phyloP scores from a whole-genome alignment of 768 basidiomycete species.

The Podaxis sp. region DNA sequence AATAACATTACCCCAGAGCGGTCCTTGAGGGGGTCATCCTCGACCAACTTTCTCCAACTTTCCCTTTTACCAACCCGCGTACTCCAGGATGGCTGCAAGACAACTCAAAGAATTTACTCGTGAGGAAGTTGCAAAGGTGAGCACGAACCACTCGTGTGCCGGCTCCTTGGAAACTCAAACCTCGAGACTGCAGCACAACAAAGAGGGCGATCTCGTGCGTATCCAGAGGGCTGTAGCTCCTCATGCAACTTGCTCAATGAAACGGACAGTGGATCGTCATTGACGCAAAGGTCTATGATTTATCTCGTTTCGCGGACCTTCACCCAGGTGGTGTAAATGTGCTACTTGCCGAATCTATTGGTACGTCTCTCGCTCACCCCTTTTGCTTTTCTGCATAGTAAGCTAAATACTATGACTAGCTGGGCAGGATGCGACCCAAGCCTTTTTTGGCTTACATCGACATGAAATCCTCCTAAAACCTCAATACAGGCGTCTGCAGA shows the following conservation, averaged over 20 bases:
- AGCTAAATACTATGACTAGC: conserved; percentile 35
- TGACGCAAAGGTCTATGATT: conserved; percentile 79
- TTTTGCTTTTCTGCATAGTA: neutral
- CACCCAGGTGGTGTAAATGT: conserved; percentile 87
- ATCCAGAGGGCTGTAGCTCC: neutral
- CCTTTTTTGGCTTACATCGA: conserved; percentile 33
- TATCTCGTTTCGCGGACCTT: conserved; percentile 77
- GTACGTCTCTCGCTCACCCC: conserved; percentile 35
- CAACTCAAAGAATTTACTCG: conserved; percentile 40
- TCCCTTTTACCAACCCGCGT: neutral
- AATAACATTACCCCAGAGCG: neutral
- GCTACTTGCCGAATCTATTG: conserved; percentile 62
- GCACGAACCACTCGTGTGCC: conserved; percentile 13
- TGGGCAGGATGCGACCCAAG: conserved; percentile 55
- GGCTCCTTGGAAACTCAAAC: neutral
- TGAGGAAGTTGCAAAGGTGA: conserved; percentile 70
- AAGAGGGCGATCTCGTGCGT: conserved; percentile 75
- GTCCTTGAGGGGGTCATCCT: neutral
- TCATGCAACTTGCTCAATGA: neutral
- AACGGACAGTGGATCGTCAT: conserved; percentile 71
- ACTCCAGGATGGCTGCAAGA: neutral
- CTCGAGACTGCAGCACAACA: conserved; percentile 68
- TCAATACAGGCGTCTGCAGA: conserved; percentile 32
- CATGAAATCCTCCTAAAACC: conserved; percentile 32
- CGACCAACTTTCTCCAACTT: neutral